Base-by-base conservation (phyloP, 2,329 filamentous ascomycete species). In the Malbranchea zuffiana region DNA sequence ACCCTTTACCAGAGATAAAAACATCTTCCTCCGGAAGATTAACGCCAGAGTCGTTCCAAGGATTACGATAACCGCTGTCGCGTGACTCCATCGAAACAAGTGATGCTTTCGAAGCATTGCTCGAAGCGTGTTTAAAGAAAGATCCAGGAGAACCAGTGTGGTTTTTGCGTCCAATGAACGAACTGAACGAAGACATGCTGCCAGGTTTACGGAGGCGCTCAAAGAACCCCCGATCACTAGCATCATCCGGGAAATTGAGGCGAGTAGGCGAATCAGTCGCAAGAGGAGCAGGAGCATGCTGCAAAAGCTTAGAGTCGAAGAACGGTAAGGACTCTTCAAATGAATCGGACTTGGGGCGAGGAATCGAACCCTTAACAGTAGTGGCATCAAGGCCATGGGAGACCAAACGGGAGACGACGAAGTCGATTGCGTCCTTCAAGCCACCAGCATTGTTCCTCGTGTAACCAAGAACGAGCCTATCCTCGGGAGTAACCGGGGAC, bases 391-490 rank as follows among this genome's bases (percentile, higher is more conserved):
- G 75, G n/a, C 83, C 82, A 31, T 86, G 81, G 29, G 83, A 80
- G 18, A 92, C 82, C 43, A 96, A 75, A 44, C 86, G 78, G 28
- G 83, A 78, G 50, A 90, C 81, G 48, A 98, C 68, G 57, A 92
- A 94, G 51, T 98, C 90, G 51, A 96, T 90, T 32, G 90, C 90
- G 61, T 98, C 90, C 49, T 90, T 85, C 15, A 98, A 73, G 3
- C 86, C 88, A 38, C 90, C 90, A 28, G 88, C 87, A 53, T 96
- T 96, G 69, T 98, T 96, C 46, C 88, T 82, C 28, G 90, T 98
- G 60, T 96, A 94, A 35, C 78, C 78, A 66, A 83, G 84, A 23
- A 81, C 65, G 40, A 88, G 66, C 18, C 63, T 60, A 42, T 66
- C 64, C 58, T 67, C 50, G 56, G 62, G 45, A 59, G 61, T 44